Evolutionary conservation across 2,329 filamentous ascomycete species (phyloP), one percentile per base, ranked within the genome.

Genomic region (Fusarium floridanum): DNA sequence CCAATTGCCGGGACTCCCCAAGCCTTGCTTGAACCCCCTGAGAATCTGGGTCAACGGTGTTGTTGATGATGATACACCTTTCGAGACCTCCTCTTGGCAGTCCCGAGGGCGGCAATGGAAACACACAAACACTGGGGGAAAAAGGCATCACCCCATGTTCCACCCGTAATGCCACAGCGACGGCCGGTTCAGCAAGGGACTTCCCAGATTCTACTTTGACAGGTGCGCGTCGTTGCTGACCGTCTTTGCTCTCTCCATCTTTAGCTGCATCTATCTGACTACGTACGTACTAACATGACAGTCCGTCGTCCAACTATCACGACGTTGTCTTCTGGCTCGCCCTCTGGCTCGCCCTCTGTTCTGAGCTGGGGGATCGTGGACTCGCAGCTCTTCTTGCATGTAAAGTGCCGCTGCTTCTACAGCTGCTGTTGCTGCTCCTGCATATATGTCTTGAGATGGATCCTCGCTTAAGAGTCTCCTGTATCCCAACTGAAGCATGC

Each of bases 151-250:
- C 72, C 67, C 66, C 67, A 72, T 72, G 73, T 71, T 43, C 57
- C 76, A 78, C 74, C 56, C 68, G 59, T 50, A 24, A 77, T 78
- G 76, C 17, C 53, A 77, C 76, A 66, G 76, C 71, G 63, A 64
- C 76, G 66, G 74, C 71, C 60, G 72, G 32, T 66, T 53, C 50
- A 72, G 39, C 64, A 67, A 74, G 72, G 71, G 45, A 62, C 60
- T 61, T 59, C 71, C 67, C 61, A 50, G 55, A 36, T 41, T 67
- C 57, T 67, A 68, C 66, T 68, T 63, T 72, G 63, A 72, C 55
- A 22, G 67, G 64, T 72, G 59, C 67, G 64, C 66, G 56, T 61
- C 29, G 39, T 17, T 57, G 57, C 61, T 70, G 64, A 74, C 71
- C 68, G 71, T 72, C 68, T 71, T 72, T 72, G 45, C 56, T 69